These are phyloP conservation scores for Piloderma croceum DNA, from an alignment of 768 basidiomycete genomes.

Conservation along the genomic window DNA sequence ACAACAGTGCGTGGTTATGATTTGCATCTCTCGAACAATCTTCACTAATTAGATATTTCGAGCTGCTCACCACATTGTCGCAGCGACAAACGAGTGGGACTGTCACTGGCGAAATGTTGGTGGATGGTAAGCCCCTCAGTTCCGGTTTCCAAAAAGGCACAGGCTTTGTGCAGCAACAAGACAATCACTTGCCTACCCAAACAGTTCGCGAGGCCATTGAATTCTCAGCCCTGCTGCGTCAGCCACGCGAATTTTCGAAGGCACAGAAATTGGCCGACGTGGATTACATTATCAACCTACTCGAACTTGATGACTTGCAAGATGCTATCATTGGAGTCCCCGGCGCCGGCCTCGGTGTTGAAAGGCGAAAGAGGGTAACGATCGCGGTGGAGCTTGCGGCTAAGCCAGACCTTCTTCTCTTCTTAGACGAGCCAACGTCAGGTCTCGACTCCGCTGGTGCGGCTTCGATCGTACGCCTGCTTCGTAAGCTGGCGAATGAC, in stretches of 20 bases:
- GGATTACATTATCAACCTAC: slow-evolving; percentile 41
- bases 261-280: slow-evolving; percentile 65
- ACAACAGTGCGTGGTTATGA: too few species aligned
- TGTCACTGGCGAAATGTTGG: slow-evolving; percentile 40
- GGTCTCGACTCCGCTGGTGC: slow-evolving; percentile 49
- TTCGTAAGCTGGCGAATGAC: slow-evolving; percentile 45
- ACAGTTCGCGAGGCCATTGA: slow-evolving; percentile 79
- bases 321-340: slow-evolving; percentile 41
- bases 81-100: slow-evolving; percentile 44
- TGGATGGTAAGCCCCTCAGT: slow-evolving; percentile 28
- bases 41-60: too few species aligned
- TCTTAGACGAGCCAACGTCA: too few species aligned
- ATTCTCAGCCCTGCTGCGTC: slow-evolving; percentile 76
- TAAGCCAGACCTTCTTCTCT: slow-evolving; percentile 46
- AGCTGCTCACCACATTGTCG: slow-evolving; percentile 40
- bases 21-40: too few species aligned
- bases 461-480: slow-evolving; percentile 42
- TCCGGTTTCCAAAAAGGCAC: slow-evolving; percentile 39
- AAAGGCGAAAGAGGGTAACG: slow-evolving; percentile 44
- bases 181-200: slow-evolving; percentile 44
- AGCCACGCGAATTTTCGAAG: slow-evolving; percentile 56
- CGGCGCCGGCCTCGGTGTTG: slow-evolving; percentile 31
- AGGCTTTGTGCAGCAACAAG: slow-evolving; percentile 71
- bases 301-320: slow-evolving; percentile 43
- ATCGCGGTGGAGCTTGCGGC: slow-evolving; percentile 52